Percentiles rank a stretch among this genome's conserved stretches.
Evolutionary conservation across 768 basidiomycete genomes (phyloP).

Genomic region (Trametes punicea): DNA sequence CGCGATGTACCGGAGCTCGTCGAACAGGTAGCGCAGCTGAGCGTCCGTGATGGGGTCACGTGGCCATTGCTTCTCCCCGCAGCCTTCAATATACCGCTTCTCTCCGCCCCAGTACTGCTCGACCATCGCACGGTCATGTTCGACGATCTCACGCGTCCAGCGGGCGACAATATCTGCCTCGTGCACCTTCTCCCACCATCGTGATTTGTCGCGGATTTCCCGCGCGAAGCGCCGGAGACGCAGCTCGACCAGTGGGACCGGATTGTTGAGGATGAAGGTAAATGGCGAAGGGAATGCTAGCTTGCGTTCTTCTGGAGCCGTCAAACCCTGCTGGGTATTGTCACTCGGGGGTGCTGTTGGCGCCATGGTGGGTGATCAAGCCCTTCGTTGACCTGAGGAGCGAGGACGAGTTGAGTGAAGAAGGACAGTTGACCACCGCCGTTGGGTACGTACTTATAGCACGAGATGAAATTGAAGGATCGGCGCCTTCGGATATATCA

Average conservation of each 20-base stretch:
- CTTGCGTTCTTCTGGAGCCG: not conserved
- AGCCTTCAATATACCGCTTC: not conserved
- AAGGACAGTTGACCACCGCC: no score
- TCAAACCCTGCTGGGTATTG: not conserved
- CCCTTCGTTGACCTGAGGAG: not conserved
- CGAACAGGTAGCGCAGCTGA: slow-evolving; percentile 15
- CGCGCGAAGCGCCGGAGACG: slow-evolving; percentile 12
- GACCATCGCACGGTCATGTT: slow-evolving; percentile 10
- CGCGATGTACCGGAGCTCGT: slow-evolving; percentile 7
- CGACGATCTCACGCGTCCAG: slow-evolving; percentile 18
- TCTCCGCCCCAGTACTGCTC: slow-evolving; percentile 5
- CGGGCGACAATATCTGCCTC: slow-evolving; percentile 7
- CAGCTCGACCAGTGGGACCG: slow-evolving; percentile 13
- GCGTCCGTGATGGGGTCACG: slow-evolving; percentile 9
- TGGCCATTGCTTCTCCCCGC: slow-evolving; percentile 14
- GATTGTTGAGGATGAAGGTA: not conserved
- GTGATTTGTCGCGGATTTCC: slow-evolving; percentile 12
- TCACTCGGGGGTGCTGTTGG: not conserved
- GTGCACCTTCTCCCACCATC: slow-evolving; percentile 22
- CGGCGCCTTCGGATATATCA: no score
- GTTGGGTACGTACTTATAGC: not conserved
- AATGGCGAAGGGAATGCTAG: slow-evolving; percentile 9
- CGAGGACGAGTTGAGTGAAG: no score
- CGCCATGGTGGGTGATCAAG: not conserved
- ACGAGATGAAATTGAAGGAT: no score